Percentiles rank a stretch among this genome's conserved stretches.
Conservation (phyloP, 495 filamentous ascomycete genomes). For the Lichina pygmaea region DNA sequence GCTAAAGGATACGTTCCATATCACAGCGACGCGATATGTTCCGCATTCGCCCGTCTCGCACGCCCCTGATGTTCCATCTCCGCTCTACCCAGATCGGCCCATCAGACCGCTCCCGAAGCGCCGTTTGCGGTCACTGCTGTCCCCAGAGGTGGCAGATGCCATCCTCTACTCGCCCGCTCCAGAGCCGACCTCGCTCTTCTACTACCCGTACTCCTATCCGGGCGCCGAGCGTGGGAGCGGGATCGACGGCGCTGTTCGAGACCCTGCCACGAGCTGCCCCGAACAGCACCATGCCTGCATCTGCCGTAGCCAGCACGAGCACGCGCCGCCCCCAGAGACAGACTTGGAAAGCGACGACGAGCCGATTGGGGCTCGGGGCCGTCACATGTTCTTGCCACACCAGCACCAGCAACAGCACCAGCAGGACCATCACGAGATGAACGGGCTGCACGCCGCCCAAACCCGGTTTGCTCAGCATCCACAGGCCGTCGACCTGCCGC, state of each 20-base stretch:
- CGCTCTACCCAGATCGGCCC: slow-evolving; percentile 60
- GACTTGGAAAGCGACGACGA: slow-evolving; percentile 12
- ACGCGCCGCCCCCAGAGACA: slow-evolving; percentile 5
- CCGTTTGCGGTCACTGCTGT: slow-evolving; percentile 58
- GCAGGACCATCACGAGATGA: no score
- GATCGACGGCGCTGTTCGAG: not conserved
- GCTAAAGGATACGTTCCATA: slow-evolving; percentile 14
- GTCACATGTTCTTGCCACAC: not conserved
- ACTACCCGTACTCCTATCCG: slow-evolving; percentile 32
- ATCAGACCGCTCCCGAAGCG: slow-evolving; percentile 85
- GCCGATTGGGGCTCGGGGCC: not conserved
- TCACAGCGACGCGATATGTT: slow-evolving; percentile 18
- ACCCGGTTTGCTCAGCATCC: no score
- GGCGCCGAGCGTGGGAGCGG: slow-evolving; percentile 1
- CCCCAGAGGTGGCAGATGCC: slow-evolving; percentile 53
- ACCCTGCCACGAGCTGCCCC: no score
- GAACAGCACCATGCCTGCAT: not conserved
- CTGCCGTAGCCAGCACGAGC: not conserved
- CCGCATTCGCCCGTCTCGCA: not conserved
- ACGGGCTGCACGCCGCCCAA: no score
- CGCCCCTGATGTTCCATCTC: slow-evolving; percentile 45
- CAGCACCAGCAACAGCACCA: not conserved
- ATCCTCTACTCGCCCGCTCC: slow-evolving; percentile 55
- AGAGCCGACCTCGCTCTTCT: slow-evolving; percentile 42
- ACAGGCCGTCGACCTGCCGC: not conserved